phyloP scores from a whole-genome alignment of 495 filamentous ascomycete genomes.

The Aspergillus bridgeri region DNA sequence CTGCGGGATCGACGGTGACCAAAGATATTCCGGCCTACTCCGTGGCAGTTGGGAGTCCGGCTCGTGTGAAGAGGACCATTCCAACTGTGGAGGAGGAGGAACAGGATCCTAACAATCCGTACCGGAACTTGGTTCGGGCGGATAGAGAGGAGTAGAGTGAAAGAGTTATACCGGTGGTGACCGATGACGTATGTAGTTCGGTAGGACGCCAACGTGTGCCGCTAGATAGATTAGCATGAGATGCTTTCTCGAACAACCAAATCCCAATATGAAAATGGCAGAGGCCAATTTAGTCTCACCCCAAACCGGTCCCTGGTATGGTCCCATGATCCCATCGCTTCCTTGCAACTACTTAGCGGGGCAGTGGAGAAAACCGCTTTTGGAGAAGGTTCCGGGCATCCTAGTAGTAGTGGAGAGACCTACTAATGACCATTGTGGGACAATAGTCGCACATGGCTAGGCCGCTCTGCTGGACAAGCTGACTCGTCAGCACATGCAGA shows the following conservation, averaged over 20 bases:
- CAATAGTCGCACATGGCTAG: constrained; percentile 2
- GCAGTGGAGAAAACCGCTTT: no score
- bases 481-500: neutral
- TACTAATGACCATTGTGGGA: no score
- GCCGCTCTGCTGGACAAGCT: neutral
- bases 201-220: no score
- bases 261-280: no score
- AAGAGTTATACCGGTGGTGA: neutral
- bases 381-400: no score
- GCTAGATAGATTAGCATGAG: neutral
- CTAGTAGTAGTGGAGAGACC: no score
- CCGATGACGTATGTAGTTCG: no score
- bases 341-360: no score
- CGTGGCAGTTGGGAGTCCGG: constrained; percentile 38
- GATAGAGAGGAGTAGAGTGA: constrained; percentile 6
- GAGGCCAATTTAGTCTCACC: no score
- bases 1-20: constrained; percentile 41
- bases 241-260: neutral
- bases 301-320: no score
- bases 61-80: constrained; percentile 37
- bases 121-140: constrained; percentile 15
- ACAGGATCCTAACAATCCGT: constrained; percentile 23
- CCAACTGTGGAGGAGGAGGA: constrained; percentile 27
- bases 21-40: constrained; percentile 38
- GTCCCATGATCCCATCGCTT: no score